A percentile compares a stretch with the other conserved stretches of the same genome.
Evolutionary conservation across 2,329 filamentous ascomycete genomes (phyloP).

Genomic region (Aureobasidium subglaciale): DNA sequence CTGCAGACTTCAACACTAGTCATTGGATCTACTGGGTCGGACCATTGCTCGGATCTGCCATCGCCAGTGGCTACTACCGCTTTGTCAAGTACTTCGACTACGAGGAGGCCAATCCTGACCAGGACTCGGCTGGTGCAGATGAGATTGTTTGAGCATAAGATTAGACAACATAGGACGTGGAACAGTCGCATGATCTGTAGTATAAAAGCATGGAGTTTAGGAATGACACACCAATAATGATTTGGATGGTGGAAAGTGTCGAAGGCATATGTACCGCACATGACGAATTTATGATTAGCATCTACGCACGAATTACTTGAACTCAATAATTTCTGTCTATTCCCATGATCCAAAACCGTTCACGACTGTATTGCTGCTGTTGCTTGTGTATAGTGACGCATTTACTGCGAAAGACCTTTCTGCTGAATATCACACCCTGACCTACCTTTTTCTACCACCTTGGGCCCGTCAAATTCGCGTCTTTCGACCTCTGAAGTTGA

Average conservation of each 20-base stretch:
- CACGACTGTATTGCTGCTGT: too few species aligned
- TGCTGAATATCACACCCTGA: neutral
- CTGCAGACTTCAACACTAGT: slow-evolving; percentile 23
- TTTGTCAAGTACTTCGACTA: slow-evolving; percentile 26
- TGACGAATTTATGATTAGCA: neutral
- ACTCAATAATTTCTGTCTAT: neutral
- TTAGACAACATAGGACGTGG: too few species aligned
- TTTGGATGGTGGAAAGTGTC: too few species aligned
- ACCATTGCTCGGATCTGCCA: slow-evolving; percentile 20
- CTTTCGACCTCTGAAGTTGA: too few species aligned
- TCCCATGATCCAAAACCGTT: too few species aligned
- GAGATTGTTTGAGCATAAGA: neutral
- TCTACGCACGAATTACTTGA: neutral
- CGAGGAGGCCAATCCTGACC: slow-evolving; percentile 26
- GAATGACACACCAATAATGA: neutral
- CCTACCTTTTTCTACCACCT: neutral
- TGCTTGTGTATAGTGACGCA: neutral
- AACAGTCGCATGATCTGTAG: too few species aligned
- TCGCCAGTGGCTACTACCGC: slow-evolving; percentile 23
- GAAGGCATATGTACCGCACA: neutral
- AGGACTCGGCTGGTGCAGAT: slow-evolving; percentile 19
- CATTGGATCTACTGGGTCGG: slow-evolving; percentile 29
- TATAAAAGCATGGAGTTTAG: too few species aligned
- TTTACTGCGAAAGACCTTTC: neutral
- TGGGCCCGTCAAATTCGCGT: neutral